Evolutionary conservation across 1,139 yeast genomes (phyloP), one percentile per base, ranked within the genome.

Genomic region (Nakaseomyces glabratus): DNA sequence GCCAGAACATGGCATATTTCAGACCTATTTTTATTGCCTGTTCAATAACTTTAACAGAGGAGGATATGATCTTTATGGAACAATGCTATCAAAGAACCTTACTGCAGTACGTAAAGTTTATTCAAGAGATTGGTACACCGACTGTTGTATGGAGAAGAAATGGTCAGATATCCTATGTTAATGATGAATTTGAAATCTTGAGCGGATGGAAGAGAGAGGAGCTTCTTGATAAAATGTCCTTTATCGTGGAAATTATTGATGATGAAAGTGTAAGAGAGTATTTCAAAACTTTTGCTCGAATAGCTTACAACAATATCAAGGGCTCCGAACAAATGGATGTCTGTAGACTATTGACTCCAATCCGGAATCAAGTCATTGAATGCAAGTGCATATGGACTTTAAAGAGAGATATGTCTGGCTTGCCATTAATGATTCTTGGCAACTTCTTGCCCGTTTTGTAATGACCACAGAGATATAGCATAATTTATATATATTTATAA

Each of bases 391-490:
- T 82, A 52, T 84, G 95, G 93, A 90, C 97, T 0, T 64, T 90
- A 35, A 86, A 86, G 52, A 66, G 96, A 47, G 97, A 90, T 57
- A 79, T 88, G 20, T 90, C 90, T 59, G 96, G 93, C 41, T 73
- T 90, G 37, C 98, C 98, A 11, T 81, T 90, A 88, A 88, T 88
- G 94, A 81, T 90, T 28, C 73, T 90, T 26, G 97, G 96, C 18
- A 90, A 85, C 52, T 90, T 88, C 54, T 62, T 88, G 48, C 95
- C 96, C 16, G 37, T 26, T 26, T 15, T 26, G 16, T 18, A 26
- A n/a, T n/a, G n/a, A n/a, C n/a, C n/a, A n/a, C n/a, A n/a, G n/a
- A n/a, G n/a, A n/a, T n/a, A n/a, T n/a, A n/a, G n/a, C n/a, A n/a
- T n/a, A n/a, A n/a, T n/a, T n/a, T n/a, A n/a, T n/a, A n/a, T n/a